Conservation (phyloP, 108 stramenopile species). For the Stephanodiscus triporus region DNA sequence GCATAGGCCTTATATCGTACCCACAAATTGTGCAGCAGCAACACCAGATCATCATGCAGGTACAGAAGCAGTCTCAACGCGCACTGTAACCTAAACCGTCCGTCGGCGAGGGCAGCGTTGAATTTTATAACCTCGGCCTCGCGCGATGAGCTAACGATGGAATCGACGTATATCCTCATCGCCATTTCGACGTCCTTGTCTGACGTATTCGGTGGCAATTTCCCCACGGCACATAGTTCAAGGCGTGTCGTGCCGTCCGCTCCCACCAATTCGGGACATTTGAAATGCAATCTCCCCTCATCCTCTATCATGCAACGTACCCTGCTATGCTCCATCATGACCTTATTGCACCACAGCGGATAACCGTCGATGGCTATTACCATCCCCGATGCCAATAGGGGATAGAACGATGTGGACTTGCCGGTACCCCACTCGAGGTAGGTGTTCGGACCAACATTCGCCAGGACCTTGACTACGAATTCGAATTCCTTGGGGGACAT, state of each 20-base stretch:
- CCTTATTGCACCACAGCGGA: conserved; percentile 31
- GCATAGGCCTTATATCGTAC: conserved; percentile 8
- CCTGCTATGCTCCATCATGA: conserved; percentile 17
- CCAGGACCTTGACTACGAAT: conserved; percentile 21
- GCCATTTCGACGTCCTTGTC: conserved; percentile 16
- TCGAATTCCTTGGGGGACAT: conserved; percentile 33
- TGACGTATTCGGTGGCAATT: not conserved
- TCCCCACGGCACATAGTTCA: conserved; percentile 1
- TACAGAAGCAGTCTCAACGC: conserved; percentile 26
- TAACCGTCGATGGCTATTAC: conserved; percentile 30
- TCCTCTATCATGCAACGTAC: conserved; percentile 18
- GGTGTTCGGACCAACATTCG: conserved; percentile 7
- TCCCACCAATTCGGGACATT: conserved; percentile 10
- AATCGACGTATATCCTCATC: conserved; percentile 25
- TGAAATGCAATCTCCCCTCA: conserved; percentile 16
- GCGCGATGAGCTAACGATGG: not conserved
- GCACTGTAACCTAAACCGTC: conserved; percentile 28
- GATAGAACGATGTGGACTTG: conserved; percentile 28
- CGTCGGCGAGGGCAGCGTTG: conserved; percentile 33
- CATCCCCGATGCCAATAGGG: conserved; percentile 19
- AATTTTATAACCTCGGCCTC: not conserved
- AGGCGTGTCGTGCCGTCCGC: conserved; percentile 7
- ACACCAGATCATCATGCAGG: conserved; percentile 1
- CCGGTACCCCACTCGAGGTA: conserved; percentile 40
- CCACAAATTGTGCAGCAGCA: conserved; percentile 37